These are phyloP conservation scores for Gloeopeniophorella convolvens DNA, from an alignment of 768 basidiomycete species.

Conservation along the genomic window DNA sequence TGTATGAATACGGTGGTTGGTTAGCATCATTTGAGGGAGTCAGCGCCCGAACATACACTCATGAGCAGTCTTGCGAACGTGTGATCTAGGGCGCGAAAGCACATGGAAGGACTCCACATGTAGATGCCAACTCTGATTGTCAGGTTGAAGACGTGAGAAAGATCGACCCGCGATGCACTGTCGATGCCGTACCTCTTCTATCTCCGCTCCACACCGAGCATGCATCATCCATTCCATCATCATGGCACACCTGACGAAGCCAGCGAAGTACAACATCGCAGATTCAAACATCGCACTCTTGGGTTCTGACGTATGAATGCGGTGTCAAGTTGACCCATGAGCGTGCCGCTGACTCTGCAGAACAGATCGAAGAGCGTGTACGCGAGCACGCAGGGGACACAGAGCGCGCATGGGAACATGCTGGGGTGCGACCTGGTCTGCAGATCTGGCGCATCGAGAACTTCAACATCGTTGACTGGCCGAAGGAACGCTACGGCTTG, in stretches of 20 bases:
- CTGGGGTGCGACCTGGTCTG: constrained; percentile 38
- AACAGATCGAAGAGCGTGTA: constrained; percentile 51
- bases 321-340: not conserved
- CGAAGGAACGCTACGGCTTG: constrained; percentile 40
- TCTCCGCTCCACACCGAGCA: not conserved
- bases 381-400: constrained; percentile 45
- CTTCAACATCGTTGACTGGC: constrained; percentile 49
- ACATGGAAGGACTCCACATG: too few relatives aligned
- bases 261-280: constrained; percentile 48
- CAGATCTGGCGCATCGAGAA: constrained; percentile 57
- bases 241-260: constrained; percentile 34
- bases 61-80: too few relatives aligned
- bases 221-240: not conserved
- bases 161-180: too few relatives aligned
- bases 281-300: constrained; percentile 59
- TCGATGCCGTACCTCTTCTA: too few relatives aligned
- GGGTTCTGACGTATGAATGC: constrained; percentile 56
- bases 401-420: constrained; percentile 45
- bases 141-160: too few relatives aligned
- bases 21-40: too few relatives aligned
- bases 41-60: too few relatives aligned
- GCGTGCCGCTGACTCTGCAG: not conserved
- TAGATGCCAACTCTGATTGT: too few relatives aligned
- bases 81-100: too few relatives aligned
- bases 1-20: too few relatives aligned